Percentiles rank a stretch among this genome's conserved stretches.
phyloP scores from a whole-genome alignment of 805 yeast species.

The Metschnikowia orientalis region DNA sequence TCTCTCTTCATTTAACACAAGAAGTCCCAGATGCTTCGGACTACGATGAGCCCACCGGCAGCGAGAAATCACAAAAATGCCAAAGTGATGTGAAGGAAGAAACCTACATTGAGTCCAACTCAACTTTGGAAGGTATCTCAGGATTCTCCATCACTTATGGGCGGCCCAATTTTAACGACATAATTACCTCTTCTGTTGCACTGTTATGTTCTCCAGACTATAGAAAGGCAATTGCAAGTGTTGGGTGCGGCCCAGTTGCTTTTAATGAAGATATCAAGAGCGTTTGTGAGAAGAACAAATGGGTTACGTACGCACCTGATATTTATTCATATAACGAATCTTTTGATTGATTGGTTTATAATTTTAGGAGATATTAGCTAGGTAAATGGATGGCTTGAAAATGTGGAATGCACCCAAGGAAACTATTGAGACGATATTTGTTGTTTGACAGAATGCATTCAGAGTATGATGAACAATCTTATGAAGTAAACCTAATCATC shows the following conservation, averaged over 20 bases:
- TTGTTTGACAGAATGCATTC: no score
- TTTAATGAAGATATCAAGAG: conserved; percentile 28
- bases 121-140: background rate
- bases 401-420: no score
- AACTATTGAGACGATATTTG: no score
- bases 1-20: conserved; percentile 30
- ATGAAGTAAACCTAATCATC: no score
- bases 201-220: conserved; percentile 11
- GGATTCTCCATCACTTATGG: conserved; percentile 9
- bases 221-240: conserved; percentile 33
- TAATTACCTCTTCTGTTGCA: conserved; percentile 16
- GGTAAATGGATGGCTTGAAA: no score
- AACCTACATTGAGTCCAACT: conserved; percentile 5
- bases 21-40: conserved; percentile 12
- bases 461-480: no score
- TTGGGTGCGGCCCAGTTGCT: conserved; percentile 37
- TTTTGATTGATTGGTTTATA: conserved; percentile 13
- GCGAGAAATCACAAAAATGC: conserved; percentile 3
- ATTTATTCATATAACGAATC: conserved; percentile 40
- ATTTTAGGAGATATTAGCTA: no score
- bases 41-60: conserved; percentile 1
- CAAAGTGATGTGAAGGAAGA: conserved; percentile 1
- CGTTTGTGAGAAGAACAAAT: conserved; percentile 27
- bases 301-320: conserved; percentile 31
- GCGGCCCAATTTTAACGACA: conserved; percentile 20